A percentile compares a stretch with the other conserved stretches of the same genome.
These are phyloP conservation scores for Aspergillus baeticus DNA, from an alignment of 495 filamentous ascomycete genomes.

Conservation along the genomic window DNA sequence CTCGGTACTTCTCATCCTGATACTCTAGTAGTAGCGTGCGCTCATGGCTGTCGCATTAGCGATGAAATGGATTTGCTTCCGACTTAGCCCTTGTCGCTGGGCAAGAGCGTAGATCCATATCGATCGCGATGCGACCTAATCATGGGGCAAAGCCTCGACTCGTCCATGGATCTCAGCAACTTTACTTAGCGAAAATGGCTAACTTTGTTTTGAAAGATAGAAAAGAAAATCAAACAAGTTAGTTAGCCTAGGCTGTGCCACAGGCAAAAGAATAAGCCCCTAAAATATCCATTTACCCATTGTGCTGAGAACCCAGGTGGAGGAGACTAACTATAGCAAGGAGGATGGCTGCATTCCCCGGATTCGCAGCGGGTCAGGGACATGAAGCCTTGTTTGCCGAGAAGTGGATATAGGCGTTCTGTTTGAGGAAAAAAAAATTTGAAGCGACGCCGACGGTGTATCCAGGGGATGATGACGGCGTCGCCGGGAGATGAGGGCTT, in stretches of 20 bases:
- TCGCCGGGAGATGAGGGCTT: too few species aligned
- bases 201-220: neutral
- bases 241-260: conserved; percentile 15
- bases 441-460: neutral
- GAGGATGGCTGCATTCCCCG: too few species aligned
- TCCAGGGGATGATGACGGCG: too few species aligned
- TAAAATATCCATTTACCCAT: conserved; percentile 2
- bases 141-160: conserved; percentile 8
- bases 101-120: too few species aligned
- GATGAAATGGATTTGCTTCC: too few species aligned
- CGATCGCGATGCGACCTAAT: neutral
- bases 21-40: too few species aligned
- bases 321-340: too few species aligned
- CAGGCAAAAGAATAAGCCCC: neutral
- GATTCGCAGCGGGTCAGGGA: too few species aligned
- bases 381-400: neutral
- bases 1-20: too few species aligned
- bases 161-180: conserved; percentile 5
- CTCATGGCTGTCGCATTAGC: too few species aligned
- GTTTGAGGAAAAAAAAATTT: neutral
- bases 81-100: too few species aligned
- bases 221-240: neutral
- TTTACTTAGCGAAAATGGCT: neutral
- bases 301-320: neutral
- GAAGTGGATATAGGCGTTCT: neutral